phyloP scores from a whole-genome alignment of 1,284 basidiomycete genomes.

The Coniophora puteana region DNA sequence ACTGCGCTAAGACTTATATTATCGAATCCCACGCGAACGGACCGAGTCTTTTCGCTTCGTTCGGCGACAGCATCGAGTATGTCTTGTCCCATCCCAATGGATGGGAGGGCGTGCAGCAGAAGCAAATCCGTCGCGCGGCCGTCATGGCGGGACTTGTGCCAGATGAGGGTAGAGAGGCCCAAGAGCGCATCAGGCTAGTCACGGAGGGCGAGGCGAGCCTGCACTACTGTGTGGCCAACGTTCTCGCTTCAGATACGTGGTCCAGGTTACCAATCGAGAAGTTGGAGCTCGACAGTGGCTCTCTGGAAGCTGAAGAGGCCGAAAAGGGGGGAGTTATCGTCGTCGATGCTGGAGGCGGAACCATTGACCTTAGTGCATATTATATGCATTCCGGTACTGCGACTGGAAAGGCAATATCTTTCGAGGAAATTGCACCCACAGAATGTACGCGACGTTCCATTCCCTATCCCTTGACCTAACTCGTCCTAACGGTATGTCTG shows the following conservation, averaged over 20 bases:
- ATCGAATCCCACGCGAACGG: conserved; percentile 38
- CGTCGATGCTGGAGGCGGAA: conserved; percentile 54
- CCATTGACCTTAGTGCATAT: conserved; percentile 46
- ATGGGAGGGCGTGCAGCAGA: conserved; percentile 31
- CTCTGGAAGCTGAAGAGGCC: not conserved
- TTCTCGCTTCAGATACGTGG: conserved; percentile 20
- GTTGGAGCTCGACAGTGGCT: not conserved
- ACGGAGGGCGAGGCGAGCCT: conserved; percentile 41
- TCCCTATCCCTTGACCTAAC: not conserved
- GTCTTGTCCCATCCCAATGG: conserved; percentile 31
- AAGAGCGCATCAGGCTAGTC: conserved; percentile 32
- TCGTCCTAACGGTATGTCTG: not conserved
- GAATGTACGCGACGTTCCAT: conserved; percentile 29
- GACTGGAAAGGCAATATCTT: conserved; percentile 7
- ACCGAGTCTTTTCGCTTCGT: conserved; percentile 21
- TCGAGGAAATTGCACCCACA: conserved; percentile 36
- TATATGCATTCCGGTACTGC: conserved; percentile 14
- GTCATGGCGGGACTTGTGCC: conserved; percentile 19
- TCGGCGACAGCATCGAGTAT: conserved; percentile 21
- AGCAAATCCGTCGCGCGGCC: conserved; percentile 25
- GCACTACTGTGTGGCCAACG: conserved; percentile 33
- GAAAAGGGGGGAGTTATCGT: conserved; percentile 41
- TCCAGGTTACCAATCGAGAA: conserved; percentile 17
- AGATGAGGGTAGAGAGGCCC: conserved; percentile 17
- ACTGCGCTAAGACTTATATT: conserved; percentile 39